Conservation (phyloP, 1,284 basidiomycete genomes). For the Xerocomus nothofagi region DNA sequence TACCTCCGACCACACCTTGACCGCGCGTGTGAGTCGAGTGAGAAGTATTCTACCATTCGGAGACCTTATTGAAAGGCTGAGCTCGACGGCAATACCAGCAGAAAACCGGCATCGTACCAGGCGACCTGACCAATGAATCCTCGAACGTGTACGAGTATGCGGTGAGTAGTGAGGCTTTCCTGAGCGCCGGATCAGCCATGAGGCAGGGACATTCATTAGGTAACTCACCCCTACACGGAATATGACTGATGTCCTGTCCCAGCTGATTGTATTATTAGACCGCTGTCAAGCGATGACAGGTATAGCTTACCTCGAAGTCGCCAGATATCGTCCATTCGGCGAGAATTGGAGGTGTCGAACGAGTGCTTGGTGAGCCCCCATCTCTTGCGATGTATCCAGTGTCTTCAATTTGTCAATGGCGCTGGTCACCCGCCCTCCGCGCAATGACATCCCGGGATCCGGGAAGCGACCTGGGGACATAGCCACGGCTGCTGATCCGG, state of each 20-base stretch:
- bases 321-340: slow-evolving; percentile 40
- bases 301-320: slow-evolving; percentile 35
- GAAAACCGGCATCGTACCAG: slow-evolving; percentile 46
- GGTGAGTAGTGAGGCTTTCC: slow-evolving; percentile 61
- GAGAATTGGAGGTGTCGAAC: slow-evolving; percentile 43
- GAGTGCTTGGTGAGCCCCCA: slow-evolving; percentile 36
- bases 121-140: slow-evolving; percentile 80
- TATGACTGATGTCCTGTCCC: slow-evolving; percentile 75
- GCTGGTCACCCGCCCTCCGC: slow-evolving; percentile 53
- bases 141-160: slow-evolving; percentile 67
- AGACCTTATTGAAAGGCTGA: slow-evolving; percentile 48
- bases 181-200: slow-evolving; percentile 28
- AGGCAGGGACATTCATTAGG: slow-evolving; percentile 7
- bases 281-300: neutral
- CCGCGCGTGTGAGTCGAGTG: slow-evolving; percentile 66
- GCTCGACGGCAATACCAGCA: neutral
- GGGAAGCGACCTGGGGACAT: slow-evolving; percentile 39
- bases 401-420: slow-evolving; percentile 59
- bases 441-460: slow-evolving; percentile 43
- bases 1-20: slow-evolving; percentile 78
- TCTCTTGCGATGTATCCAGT: slow-evolving; percentile 57
- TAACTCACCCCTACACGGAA: slow-evolving; percentile 64
- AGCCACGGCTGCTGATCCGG: slow-evolving; percentile 24
- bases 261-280: slow-evolving; percentile 43
- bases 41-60: slow-evolving; percentile 61